Percentiles rank a stretch among this genome's conserved stretches.
Conservation (phyloP, 805 yeast genomes). For the Torulaspora indica region DNA sequence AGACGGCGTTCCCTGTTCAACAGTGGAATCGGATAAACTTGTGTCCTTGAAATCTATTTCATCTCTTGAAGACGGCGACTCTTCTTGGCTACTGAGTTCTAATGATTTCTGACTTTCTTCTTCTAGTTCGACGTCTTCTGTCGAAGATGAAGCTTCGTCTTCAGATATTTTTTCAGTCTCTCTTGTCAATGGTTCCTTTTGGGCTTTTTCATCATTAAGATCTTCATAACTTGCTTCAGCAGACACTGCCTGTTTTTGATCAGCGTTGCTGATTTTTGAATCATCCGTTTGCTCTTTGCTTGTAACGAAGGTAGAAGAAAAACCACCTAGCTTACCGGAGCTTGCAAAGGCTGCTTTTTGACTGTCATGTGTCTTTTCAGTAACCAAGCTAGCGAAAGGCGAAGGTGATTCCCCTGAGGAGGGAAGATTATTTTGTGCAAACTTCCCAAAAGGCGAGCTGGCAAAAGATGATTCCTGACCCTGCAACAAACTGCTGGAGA, state of each 20-base stretch:
- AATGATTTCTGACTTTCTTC: not conserved
- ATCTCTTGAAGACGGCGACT: not conserved
- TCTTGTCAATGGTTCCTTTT: not conserved
- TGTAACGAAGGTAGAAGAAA: too few relatives aligned
- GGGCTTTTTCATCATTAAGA: too few relatives aligned
- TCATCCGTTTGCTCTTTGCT: too few relatives aligned
- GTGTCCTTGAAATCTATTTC: not conserved
- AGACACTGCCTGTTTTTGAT: too few relatives aligned
- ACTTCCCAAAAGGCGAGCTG: slow-evolving; percentile 1
- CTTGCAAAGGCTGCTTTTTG: not conserved
- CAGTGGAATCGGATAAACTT: slow-evolving; percentile 22
- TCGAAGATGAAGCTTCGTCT: not conserved
- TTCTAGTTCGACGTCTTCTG: not conserved
- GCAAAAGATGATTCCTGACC: not conserved
- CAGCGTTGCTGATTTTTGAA: too few relatives aligned
- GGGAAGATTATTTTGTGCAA: slow-evolving; percentile 10
- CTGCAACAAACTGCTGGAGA: slow-evolving; percentile 1
- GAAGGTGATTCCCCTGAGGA: slow-evolving; percentile 10
- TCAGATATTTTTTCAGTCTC: not conserved
- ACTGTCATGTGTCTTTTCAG: not conserved
- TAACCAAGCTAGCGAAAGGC: slow-evolving; percentile 15
- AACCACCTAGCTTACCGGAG: not conserved
- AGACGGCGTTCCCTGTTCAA: slow-evolving; percentile 21
- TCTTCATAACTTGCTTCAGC: too few relatives aligned
- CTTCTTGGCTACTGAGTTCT: not conserved